These are phyloP conservation scores for Boletus bicolor DNA, from an alignment of 768 basidiomycete species.

Conservation along the genomic window DNA sequence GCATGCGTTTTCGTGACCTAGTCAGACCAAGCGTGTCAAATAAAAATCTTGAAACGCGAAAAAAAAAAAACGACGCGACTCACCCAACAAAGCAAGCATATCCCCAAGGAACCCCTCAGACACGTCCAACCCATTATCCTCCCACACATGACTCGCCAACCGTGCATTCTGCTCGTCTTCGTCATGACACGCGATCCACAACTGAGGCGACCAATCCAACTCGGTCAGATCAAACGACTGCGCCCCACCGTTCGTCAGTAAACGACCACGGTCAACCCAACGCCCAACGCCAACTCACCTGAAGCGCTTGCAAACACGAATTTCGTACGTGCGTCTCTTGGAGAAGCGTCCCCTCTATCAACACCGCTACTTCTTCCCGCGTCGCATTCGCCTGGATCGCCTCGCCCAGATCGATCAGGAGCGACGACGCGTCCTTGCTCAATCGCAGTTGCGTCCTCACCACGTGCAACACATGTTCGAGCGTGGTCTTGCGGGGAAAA, in stretches of 20 bases:
- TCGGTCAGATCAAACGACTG: constrained; percentile 95
- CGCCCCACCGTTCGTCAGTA: too few relatives aligned
- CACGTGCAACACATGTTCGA: constrained; percentile 66
- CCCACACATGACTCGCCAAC: constrained; percentile 82
- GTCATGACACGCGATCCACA: constrained; percentile 89
- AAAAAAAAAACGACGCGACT: background rate
- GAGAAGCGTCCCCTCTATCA: constrained; percentile 72
- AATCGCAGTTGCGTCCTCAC: constrained; percentile 77
- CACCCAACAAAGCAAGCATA: constrained; percentile 70
- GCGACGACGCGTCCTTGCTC: constrained; percentile 77
- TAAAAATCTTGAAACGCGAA: too few relatives aligned
- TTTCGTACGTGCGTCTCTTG: constrained; percentile 87
- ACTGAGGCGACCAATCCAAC: constrained; percentile 83
- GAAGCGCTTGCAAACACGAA: constrained; percentile 86
- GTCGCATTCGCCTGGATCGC: constrained; percentile 68
- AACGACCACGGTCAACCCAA: background rate
- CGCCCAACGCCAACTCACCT: constrained; percentile 43
- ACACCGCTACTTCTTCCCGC: constrained; percentile 55
- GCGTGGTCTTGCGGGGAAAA: constrained; percentile 72
- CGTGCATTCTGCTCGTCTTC: constrained; percentile 84
- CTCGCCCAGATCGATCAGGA: constrained; percentile 77
- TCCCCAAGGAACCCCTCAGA: constrained; percentile 56
- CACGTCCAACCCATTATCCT: constrained; percentile 91
- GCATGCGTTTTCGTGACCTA: constrained; percentile 78
- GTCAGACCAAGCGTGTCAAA: background rate